A percentile compares a stretch with the other conserved stretches of the same genome.
phyloP scores from a whole-genome alignment of 495 filamentous ascomycete species.

The Penicillium riverlandense region DNA sequence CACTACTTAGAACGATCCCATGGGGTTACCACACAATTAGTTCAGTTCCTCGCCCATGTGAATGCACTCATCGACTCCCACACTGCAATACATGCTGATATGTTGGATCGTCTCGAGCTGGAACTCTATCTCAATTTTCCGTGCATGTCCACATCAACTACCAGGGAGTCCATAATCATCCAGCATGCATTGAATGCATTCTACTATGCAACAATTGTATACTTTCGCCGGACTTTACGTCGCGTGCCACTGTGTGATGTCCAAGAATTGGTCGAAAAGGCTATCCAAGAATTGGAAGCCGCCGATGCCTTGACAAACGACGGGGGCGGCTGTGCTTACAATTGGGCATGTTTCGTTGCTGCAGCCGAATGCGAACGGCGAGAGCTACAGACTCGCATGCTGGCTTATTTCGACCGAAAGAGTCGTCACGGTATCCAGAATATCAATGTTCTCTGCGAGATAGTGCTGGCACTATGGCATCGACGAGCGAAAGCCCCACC shows the following conservation, averaged over 20 bases:
- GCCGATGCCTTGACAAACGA: conserved; percentile 10
- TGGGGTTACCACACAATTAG: conserved; percentile 12
- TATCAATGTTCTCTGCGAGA: conserved; percentile 14
- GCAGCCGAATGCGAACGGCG: conserved; percentile 17
- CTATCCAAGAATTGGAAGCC: conserved; percentile 15
- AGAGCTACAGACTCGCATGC: conserved; percentile 15
- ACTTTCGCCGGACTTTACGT: conserved; percentile 16
- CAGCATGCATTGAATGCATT: conserved; percentile 22
- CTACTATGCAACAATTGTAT: conserved; percentile 20
- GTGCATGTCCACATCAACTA: conserved; percentile 2
- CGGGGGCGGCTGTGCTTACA: conserved; percentile 17
- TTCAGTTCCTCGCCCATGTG: conserved; percentile 14
- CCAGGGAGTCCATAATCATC: conserved; percentile 8
- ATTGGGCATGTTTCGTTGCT: conserved; percentile 22
- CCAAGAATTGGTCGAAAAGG: conserved; percentile 20
- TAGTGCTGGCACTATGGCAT: conserved; percentile 15
- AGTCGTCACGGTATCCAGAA: conserved; percentile 16
- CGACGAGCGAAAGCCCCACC: conserved; percentile 6
- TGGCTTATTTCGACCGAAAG: conserved; percentile 14
- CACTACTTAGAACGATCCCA: conserved; percentile 20
- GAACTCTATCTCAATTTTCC: conserved; percentile 19
- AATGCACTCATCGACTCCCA: conserved; percentile 8
- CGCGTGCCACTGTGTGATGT: conserved; percentile 7
- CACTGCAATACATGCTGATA: neutral
- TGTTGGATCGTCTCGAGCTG: conserved; percentile 14